Percentiles rank a stretch among this genome's conserved stretches.
phyloP scores from a whole-genome alignment of 345 rosid species.

The Bruguiera gymnorhiza region DNA sequence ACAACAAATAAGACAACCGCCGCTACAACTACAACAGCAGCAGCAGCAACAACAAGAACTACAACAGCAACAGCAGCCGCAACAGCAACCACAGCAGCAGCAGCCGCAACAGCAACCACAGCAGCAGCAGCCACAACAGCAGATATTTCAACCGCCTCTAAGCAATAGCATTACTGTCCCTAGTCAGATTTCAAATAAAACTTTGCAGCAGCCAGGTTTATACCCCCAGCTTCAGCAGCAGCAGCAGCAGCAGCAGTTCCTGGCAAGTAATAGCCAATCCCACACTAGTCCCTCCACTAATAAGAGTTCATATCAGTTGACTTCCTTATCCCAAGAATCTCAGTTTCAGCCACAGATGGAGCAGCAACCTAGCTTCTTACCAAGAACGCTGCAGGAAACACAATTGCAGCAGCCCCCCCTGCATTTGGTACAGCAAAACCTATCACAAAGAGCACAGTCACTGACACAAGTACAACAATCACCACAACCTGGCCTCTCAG shows the following conservation, averaged over 20 bases:
- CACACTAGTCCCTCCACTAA: slow-evolving; percentile 33
- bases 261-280: slow-evolving; percentile 43
- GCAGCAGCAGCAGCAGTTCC: slow-evolving; percentile 45
- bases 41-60: slow-evolving; percentile 18
- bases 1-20: slow-evolving; percentile 34
- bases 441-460: slow-evolving; percentile 59
- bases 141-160: slow-evolving; percentile 36
- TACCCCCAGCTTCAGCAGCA: slow-evolving; percentile 59
- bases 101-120: slow-evolving; percentile 24
- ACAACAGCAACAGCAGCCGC: slow-evolving; percentile 27
- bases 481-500: slow-evolving; percentile 63
- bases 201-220: slow-evolving; percentile 44
- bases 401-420: slow-evolving; percentile 53
- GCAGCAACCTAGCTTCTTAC: slow-evolving; percentile 54
- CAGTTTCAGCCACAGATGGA: slow-evolving; percentile 62
- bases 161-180: slow-evolving; percentile 44
- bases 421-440: slow-evolving; percentile 50
- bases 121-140: slow-evolving; percentile 36
- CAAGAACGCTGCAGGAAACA: slow-evolving; percentile 64
- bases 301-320: slow-evolving; percentile 52
- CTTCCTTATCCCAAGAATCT: slow-evolving; percentile 59
- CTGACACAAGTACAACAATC: slow-evolving; percentile 54
- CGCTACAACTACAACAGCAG: slow-evolving; percentile 30
- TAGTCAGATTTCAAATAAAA: slow-evolving; percentile 47
- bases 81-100: slow-evolving; percentile 22